A percentile compares a stretch with the other conserved stretches of the same genome.
These are phyloP conservation scores for Hypoxylon crocopeplum DNA, from an alignment of 495 filamentous ascomycete species.

Conservation along the genomic window DNA sequence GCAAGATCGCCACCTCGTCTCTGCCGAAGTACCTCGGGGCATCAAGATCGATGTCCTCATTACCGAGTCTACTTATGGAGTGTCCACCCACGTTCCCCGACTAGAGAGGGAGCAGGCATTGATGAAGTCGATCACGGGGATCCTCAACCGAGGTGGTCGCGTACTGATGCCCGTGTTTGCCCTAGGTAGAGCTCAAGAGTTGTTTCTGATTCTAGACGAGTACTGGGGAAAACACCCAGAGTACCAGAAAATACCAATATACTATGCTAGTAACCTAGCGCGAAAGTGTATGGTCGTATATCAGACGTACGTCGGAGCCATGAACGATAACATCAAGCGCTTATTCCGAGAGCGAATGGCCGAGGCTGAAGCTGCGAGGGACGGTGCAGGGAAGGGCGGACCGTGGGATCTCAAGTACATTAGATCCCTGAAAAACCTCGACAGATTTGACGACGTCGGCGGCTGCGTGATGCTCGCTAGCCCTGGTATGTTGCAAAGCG, in stretches of 20 bases:
- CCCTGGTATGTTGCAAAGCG: conserved; percentile 97
- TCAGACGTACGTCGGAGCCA: conserved; percentile 93
- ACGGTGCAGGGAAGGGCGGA: conserved; percentile 74
- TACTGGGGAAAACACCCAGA: conserved; percentile 91
- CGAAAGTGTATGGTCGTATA: conserved; percentile 98
- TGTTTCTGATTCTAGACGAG: conserved; percentile 93
- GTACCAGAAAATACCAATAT: conserved; percentile 89
- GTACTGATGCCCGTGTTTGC: conserved; percentile 96
- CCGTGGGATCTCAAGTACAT: conserved; percentile 97
- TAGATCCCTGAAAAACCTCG: conserved; percentile 85
- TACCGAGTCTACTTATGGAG: conserved; percentile 95
- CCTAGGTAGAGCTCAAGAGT: conserved; percentile 89
- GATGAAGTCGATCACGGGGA: conserved; percentile 91
- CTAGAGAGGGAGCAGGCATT: conserved; percentile 88
- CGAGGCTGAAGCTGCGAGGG: conserved; percentile 78
- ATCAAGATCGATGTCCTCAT: conserved; percentile 94
- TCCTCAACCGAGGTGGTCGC: conserved; percentile 88
- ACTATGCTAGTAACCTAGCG: conserved; percentile 93
- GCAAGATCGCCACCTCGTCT: conserved; percentile 91
- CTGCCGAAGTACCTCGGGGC: conserved; percentile 82
- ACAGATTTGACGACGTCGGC: conserved; percentile 94
- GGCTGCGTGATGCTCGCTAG: conserved; percentile 96
- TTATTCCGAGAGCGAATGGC: conserved; percentile 86
- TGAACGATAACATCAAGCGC: conserved; percentile 98
- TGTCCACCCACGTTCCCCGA: conserved; percentile 87